A percentile compares a stretch with the other conserved stretches of the same genome.
Evolutionary conservation across 2,329 filamentous ascomycete species (phyloP).

Genomic region (Chrysosporium keratinophilum): DNA sequence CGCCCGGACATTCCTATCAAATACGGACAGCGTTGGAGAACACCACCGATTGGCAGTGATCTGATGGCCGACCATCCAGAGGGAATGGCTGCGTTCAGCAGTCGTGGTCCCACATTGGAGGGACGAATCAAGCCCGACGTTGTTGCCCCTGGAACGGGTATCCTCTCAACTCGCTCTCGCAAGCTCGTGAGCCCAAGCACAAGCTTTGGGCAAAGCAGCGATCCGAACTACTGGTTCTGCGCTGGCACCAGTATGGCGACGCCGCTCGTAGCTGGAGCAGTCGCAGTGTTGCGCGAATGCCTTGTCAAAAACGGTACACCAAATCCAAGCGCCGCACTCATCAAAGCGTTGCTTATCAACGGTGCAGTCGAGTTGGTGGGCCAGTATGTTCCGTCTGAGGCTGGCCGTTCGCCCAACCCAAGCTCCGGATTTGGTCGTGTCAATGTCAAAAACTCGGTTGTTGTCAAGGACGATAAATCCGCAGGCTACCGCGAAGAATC

Average conservation of each 20-base stretch:
- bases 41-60: constrained; percentile 12
- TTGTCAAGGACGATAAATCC: constrained; percentile 6
- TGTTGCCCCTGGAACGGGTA: constrained; percentile 20
- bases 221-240: constrained; percentile 15
- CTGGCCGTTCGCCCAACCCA: constrained; percentile 16
- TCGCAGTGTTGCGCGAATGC: constrained; percentile 18
- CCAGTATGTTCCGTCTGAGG: constrained; percentile 17
- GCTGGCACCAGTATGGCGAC: constrained; percentile 22
- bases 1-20: constrained; percentile 15
- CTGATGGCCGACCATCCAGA: constrained; percentile 16
- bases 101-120: constrained; percentile 18
- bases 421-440: constrained; percentile 20
- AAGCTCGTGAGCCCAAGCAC: constrained; percentile 6
- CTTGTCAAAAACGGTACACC: constrained; percentile 14
- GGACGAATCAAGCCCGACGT: constrained; percentile 20
- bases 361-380: constrained; percentile 18
- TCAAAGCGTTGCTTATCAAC: constrained; percentile 23
- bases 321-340: constrained; percentile 18
- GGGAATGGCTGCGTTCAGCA: constrained; percentile 20
- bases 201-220: constrained; percentile 11
- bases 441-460: constrained; percentile 16
- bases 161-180: constrained; percentile 17
- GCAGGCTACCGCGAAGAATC: constrained; percentile 11
- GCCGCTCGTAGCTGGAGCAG: constrained; percentile 20
- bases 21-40: constrained; percentile 12